phyloP scores from a whole-genome alignment of 2,329 filamentous ascomycete genomes.

The Colletotrichum sp. region DNA sequence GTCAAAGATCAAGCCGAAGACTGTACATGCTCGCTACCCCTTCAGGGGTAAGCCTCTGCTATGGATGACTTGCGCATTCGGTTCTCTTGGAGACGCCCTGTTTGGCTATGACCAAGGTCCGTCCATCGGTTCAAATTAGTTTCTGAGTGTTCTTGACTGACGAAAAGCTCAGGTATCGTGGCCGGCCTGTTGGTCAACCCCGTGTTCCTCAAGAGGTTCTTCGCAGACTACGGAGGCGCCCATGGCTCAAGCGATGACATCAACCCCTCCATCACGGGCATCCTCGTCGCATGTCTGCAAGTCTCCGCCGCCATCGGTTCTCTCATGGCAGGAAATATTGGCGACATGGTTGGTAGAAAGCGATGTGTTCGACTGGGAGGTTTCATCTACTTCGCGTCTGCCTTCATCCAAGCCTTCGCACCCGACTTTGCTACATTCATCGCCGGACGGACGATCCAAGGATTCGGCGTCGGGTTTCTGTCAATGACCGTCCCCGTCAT shows the following conservation, averaged over 20 bases:
- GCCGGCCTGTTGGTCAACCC: neutral
- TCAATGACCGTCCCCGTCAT: neutral
- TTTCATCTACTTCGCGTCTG: neutral
- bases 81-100: neutral
- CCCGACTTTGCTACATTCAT: neutral
- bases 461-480: accelerated
- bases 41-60: neutral
- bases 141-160: accelerated
- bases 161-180: neutral
- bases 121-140: neutral
- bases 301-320: neutral
- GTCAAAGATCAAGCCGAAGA: neutral
- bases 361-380: neutral
- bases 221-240: neutral
- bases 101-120: neutral
- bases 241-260: neutral
- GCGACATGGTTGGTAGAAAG: neutral
- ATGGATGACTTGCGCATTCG: neutral
- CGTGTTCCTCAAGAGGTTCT: neutral
- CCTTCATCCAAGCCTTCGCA: neutral
- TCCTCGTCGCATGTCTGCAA: neutral
- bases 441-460: neutral
- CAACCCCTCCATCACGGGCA: neutral
- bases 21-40: neutral
- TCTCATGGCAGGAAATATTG: neutral